phyloP scores from a whole-genome alignment of 352 stramenopile species.

The Phytophthora nicotianae region DNA sequence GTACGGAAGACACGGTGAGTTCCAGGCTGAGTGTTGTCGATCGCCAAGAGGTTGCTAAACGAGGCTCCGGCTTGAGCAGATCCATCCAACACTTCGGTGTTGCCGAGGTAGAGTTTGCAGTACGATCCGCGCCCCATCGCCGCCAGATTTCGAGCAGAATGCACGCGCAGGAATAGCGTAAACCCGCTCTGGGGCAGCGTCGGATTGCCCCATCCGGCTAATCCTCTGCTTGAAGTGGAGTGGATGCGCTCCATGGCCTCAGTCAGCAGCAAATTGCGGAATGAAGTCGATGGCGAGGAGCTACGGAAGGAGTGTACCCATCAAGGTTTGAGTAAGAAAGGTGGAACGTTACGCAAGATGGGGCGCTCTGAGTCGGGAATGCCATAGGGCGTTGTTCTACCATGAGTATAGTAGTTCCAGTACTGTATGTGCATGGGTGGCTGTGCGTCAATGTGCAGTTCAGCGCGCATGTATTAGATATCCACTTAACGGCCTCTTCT shows the following conservation, averaged over 20 bases:
- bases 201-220: conserved; percentile 31
- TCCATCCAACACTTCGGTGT: conserved; percentile 56
- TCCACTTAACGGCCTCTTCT: not conserved
- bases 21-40: not conserved
- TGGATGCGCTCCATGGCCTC: conserved; percentile 27
- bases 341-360: not conserved
- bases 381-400: not conserved
- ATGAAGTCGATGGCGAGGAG: conserved; percentile 12
- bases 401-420: not conserved
- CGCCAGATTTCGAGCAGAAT: conserved; percentile 60
- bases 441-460: not conserved
- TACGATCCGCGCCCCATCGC: conserved; percentile 53
- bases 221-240: conserved; percentile 19
- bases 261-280: conserved; percentile 15
- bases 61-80: conserved; percentile 29
- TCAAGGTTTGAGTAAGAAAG: conserved; percentile 8
- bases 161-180: conserved; percentile 66
- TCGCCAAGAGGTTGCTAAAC: conserved; percentile 30
- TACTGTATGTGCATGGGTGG: too few species aligned
- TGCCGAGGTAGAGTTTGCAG: conserved; percentile 71
- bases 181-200: conserved; percentile 34
- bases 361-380: not conserved
- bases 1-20: conserved; percentile 65
- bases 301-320: conserved; percentile 28
- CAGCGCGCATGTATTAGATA: conserved; percentile 11